A percentile compares a stretch with the other conserved stretches of the same genome.
Conservation (phyloP, 1,284 basidiomycete species). For the Vanrija sp. region DNA sequence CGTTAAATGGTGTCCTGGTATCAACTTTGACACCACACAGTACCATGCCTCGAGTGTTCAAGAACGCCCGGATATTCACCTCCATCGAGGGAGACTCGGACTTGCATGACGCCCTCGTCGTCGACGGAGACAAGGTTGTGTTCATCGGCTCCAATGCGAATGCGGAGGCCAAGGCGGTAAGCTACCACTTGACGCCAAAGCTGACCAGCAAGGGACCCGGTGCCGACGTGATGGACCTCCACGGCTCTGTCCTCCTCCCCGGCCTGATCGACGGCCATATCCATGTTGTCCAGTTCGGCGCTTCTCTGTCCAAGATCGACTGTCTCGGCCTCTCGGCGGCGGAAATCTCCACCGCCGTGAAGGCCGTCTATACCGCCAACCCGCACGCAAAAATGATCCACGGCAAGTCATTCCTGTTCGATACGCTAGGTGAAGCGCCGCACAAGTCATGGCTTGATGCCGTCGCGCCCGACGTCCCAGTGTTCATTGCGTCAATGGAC, state of each 20-base stretch:
- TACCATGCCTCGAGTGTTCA: slow-evolving; percentile 7
- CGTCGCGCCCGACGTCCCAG: slow-evolving; percentile 21
- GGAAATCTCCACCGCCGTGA: slow-evolving; percentile 19
- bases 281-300: slow-evolving; percentile 29
- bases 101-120: slow-evolving; percentile 20
- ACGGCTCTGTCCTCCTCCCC: slow-evolving; percentile 24
- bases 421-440: slow-evolving; percentile 17
- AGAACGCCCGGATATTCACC: slow-evolving; percentile 30
- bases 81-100: slow-evolving; percentile 8
- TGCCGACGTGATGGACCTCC: slow-evolving; percentile 14
- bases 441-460: slow-evolving; percentile 23
- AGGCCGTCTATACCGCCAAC: not conserved
- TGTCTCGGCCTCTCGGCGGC: slow-evolving; percentile 7
- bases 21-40: not conserved
- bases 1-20: not conserved
- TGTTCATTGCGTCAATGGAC: slow-evolving; percentile 35
- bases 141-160: slow-evolving; percentile 14
- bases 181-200: not conserved
- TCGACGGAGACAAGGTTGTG: slow-evolving; percentile 14
- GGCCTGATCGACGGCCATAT: slow-evolving; percentile 34
- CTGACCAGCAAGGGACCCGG: not conserved
- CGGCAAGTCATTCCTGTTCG: slow-evolving; percentile 23
- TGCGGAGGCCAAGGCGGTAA: not conserved
- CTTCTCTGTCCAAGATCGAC: slow-evolving; percentile 14
- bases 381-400: slow-evolving; percentile 17